phyloP scores from a whole-genome alignment of 306 rosid genomes.

The Vachellia pachyceras region DNA sequence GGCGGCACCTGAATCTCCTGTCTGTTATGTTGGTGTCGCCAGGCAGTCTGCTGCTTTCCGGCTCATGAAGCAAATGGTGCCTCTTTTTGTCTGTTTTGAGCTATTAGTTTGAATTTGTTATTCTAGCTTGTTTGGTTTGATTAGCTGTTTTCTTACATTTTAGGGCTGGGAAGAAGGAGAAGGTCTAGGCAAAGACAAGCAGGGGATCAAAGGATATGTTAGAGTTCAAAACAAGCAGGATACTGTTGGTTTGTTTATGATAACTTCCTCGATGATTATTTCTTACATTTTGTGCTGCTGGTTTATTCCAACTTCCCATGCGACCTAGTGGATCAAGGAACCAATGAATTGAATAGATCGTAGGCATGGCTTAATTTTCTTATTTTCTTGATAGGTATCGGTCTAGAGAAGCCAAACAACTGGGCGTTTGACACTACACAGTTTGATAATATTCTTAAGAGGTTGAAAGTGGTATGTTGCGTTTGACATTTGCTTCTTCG shows the following conservation, averaged over 20 bases:
- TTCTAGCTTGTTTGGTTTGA: not conserved
- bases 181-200: slow-evolving; percentile 94
- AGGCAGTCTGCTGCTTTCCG: slow-evolving; percentile 89
- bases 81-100: slow-evolving; percentile 4
- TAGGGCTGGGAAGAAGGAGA: slow-evolving; percentile 99
- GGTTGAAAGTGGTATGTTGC: slow-evolving; percentile 86
- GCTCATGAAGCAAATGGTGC: slow-evolving; percentile 97
- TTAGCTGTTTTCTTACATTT: not conserved
- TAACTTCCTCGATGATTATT: not conserved
- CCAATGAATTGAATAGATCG: not conserved
- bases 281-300: not conserved
- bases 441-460: slow-evolving; percentile 86
- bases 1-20: slow-evolving; percentile 95
- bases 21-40: slow-evolving; percentile 92
- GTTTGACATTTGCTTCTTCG: slow-evolving; percentile 4
- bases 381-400: slow-evolving; percentile 59
- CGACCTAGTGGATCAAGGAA: slow-evolving; percentile 16
- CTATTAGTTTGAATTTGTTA: not conserved
- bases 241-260: slow-evolving; percentile 55
- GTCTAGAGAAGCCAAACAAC: slow-evolving; percentile 81
- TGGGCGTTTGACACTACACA: slow-evolving; percentile 97
- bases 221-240: slow-evolving; percentile 88
- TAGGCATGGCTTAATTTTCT: not conserved
- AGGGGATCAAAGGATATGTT: slow-evolving; percentile 91
- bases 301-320: not conserved